Evolutionary conservation across 129 eudicot species (phyloP), one percentile per base, ranked within the genome.

Genomic region (carrot (Daucus carota)): DNA sequence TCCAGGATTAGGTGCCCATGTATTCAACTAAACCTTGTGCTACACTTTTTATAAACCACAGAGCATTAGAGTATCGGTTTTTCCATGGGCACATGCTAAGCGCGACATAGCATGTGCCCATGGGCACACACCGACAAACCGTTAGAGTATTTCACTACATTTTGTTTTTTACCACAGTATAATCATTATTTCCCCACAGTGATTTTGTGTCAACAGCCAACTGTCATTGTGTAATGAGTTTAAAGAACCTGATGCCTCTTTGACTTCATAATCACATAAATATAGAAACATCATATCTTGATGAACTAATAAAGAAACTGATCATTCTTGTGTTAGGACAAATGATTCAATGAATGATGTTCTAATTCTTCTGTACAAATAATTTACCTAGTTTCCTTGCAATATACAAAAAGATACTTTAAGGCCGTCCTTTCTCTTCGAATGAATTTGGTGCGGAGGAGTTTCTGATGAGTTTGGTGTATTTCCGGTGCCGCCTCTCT

Each of bases 401-500:
- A 16, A 67, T 67, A 18, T 17, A 67, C 72, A 32, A 67, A 54
- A 32, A 17, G 11, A 33, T 13, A 54, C 62, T 32, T 32, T 62
- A 60, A 36, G 77, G 79, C 60, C 54, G 57, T 6, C 75, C 77
- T 77, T 77, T 79, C 14, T 57, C 70, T 16, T 38, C 84, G 3
- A 34, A 46, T 15, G 88, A 67, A 43, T 73, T 31, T 42, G 63
- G 87, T 75, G 45, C 69, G 24, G 85, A 75, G 33, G 79, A 28
- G 60, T 79, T 79, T 80, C 83, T 83, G 4, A 52, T 73, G 41
- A 79, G 85, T 77, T 83, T 84, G 38, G 90, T 90, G 74, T 90
- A 88, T 68, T 81, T 88, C 17, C 96, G 79, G 73, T 90, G 91
- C 31, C 83, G 88, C 79, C 92, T 86, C 78, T 85, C 92, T 32